Percentiles rank a stretch among this genome's conserved stretches.
Evolutionary conservation across 139 green algal species (phyloP).

Genomic region (Chlorella sp.): DNA sequence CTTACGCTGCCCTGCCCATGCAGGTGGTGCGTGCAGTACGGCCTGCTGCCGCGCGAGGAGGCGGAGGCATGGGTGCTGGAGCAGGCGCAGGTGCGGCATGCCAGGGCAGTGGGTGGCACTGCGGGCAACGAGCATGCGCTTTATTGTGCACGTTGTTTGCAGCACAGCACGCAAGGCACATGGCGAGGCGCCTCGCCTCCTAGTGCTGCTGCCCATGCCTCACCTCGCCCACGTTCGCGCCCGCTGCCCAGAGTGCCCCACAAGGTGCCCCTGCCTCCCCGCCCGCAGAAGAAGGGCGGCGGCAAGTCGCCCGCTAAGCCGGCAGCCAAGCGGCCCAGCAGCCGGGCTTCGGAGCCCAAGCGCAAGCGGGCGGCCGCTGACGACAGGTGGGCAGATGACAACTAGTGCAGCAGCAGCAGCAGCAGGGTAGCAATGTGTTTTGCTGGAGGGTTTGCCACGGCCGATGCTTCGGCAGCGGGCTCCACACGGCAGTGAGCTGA

Average conservation of each 20-base stretch:
- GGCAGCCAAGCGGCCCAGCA: neutral
- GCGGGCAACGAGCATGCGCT: neutral
- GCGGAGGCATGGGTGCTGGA: conserved; percentile 58
- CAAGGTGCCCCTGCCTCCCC: too few species aligned
- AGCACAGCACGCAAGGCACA: too few species aligned
- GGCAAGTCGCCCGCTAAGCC: conserved; percentile 10
- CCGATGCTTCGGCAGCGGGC: too few species aligned
- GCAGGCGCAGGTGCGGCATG: conserved; percentile 21
- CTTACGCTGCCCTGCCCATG: neutral
- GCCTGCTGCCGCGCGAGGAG: conserved; percentile 70
- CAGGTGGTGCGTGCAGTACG: conserved; percentile 66
- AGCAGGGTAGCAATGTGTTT: too few species aligned
- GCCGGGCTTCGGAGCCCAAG: neutral
- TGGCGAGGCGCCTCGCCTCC: too few species aligned
- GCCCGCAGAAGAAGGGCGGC: conserved; percentile 6
- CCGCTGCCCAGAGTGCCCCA: too few species aligned
- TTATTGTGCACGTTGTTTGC: too few species aligned
- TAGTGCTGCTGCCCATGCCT: too few species aligned
- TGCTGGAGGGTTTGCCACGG: too few species aligned
- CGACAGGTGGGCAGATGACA: neutral
- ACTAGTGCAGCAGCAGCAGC: too few species aligned
- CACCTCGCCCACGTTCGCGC: too few species aligned
- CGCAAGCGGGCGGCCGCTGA: conserved; percentile 2
- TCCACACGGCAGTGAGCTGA: too few species aligned
- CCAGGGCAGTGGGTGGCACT: neutral